Evolutionary conservation across 2,329 filamentous ascomycete genomes (phyloP).

Genomic region (Epichloe gansuensis): DNA sequence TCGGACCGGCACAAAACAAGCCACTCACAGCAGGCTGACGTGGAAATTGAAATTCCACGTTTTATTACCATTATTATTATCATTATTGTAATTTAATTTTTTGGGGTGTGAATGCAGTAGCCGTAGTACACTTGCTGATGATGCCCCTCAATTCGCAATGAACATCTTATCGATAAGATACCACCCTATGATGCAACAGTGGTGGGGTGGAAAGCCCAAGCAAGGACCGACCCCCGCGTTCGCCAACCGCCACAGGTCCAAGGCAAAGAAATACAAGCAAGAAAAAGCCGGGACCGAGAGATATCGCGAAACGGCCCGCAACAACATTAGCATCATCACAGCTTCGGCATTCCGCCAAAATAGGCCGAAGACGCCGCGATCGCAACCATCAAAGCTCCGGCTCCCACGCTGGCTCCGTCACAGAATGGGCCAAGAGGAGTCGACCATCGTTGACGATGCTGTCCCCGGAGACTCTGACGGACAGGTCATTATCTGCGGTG

Average conservation of each 20-base stretch:
- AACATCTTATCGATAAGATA: constrained; percentile 9
- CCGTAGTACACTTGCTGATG: too few relatives aligned
- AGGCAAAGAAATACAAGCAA: background rate
- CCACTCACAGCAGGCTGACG: too few relatives aligned
- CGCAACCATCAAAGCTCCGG: constrained; percentile 21
- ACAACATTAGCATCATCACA: background rate
- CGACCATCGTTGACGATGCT: constrained; percentile 49
- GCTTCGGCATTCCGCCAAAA: constrained; percentile 16
- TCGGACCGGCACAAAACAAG: too few relatives aligned
- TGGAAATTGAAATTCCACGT: too few relatives aligned
- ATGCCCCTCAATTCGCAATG: too few relatives aligned
- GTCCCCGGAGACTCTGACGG: constrained; percentile 54
- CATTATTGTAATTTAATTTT: too few relatives aligned
- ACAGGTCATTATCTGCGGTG: constrained; percentile 59
- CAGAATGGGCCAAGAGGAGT: constrained; percentile 82
- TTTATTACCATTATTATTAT: too few relatives aligned
- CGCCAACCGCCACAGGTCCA: constrained; percentile 3
- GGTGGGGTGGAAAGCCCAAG: background rate
- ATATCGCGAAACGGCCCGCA: background rate
- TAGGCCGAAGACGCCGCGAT: constrained; percentile 27
- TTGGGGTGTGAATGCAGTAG: too few relatives aligned
- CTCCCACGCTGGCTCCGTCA: constrained; percentile 21
- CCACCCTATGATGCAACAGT: constrained; percentile 5
- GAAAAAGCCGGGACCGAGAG: background rate
- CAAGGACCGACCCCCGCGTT: too few relatives aligned